These are phyloP conservation scores for Ophiostoma piceae DNA, from an alignment of 2,329 filamentous ascomycete species.

Conservation along the genomic window DNA sequence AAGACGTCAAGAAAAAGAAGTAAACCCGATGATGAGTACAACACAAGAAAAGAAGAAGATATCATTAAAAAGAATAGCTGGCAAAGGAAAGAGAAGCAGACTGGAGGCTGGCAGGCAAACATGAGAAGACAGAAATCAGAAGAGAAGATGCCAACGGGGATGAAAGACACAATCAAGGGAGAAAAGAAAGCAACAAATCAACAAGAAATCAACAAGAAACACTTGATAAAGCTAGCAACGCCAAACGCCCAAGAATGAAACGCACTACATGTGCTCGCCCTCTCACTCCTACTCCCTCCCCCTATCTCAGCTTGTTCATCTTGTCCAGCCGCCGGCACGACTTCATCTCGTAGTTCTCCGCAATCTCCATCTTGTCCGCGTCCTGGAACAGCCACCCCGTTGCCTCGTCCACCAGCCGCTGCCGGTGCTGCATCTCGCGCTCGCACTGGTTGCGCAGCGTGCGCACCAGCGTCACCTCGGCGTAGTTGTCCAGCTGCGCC, in stretches of 20 bases:
- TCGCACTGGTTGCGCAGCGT: slow-evolving; percentile 68
- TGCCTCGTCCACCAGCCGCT: slow-evolving; percentile 67
- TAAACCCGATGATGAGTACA: too few species aligned
- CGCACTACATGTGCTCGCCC: too few species aligned
- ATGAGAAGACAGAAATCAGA: neutral
- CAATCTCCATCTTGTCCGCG: slow-evolving; percentile 68
- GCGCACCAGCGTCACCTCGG: slow-evolving; percentile 67
- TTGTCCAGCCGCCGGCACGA: slow-evolving; percentile 49
- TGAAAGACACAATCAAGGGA: too few species aligned
- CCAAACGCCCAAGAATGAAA: slow-evolving; percentile 10
- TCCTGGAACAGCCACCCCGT: slow-evolving; percentile 85
- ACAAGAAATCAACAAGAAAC: too few species aligned
- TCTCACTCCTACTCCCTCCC: too few species aligned
- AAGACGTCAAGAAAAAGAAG: too few species aligned
- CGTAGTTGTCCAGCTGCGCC: slow-evolving; percentile 66
- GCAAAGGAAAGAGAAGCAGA: neutral
- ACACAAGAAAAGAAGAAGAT: neutral
- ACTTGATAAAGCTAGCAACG: slow-evolving; percentile 12
- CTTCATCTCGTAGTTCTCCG: slow-evolving; percentile 49
- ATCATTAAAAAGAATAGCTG: neutral
- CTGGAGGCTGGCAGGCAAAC: neutral
- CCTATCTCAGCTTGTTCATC: slow-evolving; percentile 32
- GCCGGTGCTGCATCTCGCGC: slow-evolving; percentile 60
- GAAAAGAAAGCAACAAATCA: neutral
- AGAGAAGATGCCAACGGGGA: neutral